Evolutionary conservation across 2,329 filamentous ascomycete genomes (phyloP).

Genomic region (Alternaria incomplexa): DNA sequence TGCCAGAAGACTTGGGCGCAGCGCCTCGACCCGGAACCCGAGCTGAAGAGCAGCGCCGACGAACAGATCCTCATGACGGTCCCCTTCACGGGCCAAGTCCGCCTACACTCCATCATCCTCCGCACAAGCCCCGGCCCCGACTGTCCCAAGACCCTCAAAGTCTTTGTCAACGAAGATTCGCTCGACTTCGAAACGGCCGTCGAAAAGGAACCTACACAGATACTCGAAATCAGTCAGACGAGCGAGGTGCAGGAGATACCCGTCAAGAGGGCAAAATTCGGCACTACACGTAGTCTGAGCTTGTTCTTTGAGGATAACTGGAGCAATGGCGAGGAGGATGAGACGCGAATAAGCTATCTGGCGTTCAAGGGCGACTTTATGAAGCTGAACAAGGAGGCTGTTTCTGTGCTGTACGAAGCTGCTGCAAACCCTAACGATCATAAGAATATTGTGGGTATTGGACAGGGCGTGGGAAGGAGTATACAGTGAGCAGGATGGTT

Average conservation of each 20-base stretch:
- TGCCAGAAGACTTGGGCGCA: constrained; percentile 93
- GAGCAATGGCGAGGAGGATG: constrained; percentile 74
- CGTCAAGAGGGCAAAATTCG: constrained; percentile 87
- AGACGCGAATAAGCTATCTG: constrained; percentile 79
- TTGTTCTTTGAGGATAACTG: constrained; percentile 96
- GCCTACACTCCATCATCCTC: constrained; percentile 86
- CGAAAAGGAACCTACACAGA: constrained; percentile 74
- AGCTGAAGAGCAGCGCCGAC: constrained; percentile 85
- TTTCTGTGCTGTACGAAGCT: constrained; percentile 90
- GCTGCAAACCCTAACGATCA: constrained; percentile 93
- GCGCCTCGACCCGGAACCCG: constrained; percentile 71
- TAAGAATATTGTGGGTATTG: constrained; percentile 55
- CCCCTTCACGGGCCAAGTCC: constrained; percentile 92
- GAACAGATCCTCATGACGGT: constrained; percentile 93
- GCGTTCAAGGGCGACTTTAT: constrained; percentile 97
- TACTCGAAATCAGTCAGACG: constrained; percentile 77
- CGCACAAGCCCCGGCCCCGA: constrained; percentile 74
- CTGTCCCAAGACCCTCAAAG: constrained; percentile 81
- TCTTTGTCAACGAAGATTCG: constrained; percentile 82
- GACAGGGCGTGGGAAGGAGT: constrained; percentile 44
- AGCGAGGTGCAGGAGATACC: constrained; percentile 85
- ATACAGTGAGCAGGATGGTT: constrained; percentile 30
- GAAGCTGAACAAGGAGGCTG: constrained; percentile 79
- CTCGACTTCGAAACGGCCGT: constrained; percentile 82
- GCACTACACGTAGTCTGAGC: constrained; percentile 78